Evolutionary conservation across 2,329 filamentous ascomycete genomes (phyloP).

Genomic region (Acrocalymma vagum): DNA sequence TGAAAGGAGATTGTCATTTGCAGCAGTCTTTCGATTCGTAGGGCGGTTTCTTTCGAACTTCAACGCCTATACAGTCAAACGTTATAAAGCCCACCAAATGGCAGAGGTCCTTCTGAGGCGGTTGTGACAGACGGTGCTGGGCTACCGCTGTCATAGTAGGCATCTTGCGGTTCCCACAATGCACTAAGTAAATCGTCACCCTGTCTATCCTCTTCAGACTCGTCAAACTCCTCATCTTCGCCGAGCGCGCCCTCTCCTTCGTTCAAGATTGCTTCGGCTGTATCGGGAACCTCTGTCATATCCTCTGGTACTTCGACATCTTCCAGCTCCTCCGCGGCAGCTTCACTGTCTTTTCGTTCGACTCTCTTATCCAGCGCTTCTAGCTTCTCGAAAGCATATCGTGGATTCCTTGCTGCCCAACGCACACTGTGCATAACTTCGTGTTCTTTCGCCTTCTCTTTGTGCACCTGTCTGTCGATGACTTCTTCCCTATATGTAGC

Average conservation of each 20-base stretch:
- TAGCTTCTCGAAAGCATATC: slow-evolving; percentile 44
- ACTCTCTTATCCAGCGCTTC: slow-evolving; percentile 22
- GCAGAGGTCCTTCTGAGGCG: slow-evolving; percentile 26
- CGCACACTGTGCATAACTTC: slow-evolving; percentile 42
- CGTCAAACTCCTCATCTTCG: slow-evolving; percentile 23
- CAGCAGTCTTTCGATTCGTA: no score
- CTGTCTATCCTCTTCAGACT: slow-evolving; percentile 19
- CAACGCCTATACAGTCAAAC: slow-evolving; percentile 9
- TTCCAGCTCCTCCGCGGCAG: slow-evolving; percentile 22
- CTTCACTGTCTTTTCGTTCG: slow-evolving; percentile 8
- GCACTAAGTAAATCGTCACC: slow-evolving; percentile 29
- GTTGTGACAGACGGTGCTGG: slow-evolving; percentile 18
- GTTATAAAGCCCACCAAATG: slow-evolving; percentile 33
- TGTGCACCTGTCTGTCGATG: slow-evolving; percentile 27
- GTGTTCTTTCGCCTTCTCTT: slow-evolving; percentile 37
- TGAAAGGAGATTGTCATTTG: no score
- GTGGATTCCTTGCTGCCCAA: slow-evolving; percentile 40
- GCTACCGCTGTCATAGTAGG: slow-evolving; percentile 22
- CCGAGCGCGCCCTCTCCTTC: slow-evolving; percentile 24
- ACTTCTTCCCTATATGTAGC: slow-evolving; percentile 38
- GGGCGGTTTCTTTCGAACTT: no score
- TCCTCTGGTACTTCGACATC: slow-evolving; percentile 38
- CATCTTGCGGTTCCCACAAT: slow-evolving; percentile 23
- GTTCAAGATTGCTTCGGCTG: slow-evolving; percentile 29
- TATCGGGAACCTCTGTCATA: slow-evolving; percentile 39